Evolutionary conservation across 441 rosid genomes (phyloP), one percentile per base, ranked within the genome.

Genomic region (Gossypium schwendimanii): DNA sequence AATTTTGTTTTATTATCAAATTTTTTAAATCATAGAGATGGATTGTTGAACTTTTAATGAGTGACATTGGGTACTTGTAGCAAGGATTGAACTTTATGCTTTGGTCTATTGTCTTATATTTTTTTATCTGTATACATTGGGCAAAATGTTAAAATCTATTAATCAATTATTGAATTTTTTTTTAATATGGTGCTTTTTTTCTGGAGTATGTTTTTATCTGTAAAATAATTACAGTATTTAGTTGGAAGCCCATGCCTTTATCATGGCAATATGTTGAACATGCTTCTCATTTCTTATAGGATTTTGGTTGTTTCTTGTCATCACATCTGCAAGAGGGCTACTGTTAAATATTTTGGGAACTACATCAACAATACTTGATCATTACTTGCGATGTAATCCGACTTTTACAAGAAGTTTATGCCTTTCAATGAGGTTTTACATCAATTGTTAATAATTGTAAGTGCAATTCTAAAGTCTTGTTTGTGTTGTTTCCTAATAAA

Each of bases 341-440:
- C 75, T 94, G 75, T 75, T 92, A 82, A 89, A 94, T 80, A 75
- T 89, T 81, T 82, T 94, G 78, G 97, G 97, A 70, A 94, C 97
- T 63, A 74, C 93, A 63, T 92, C 98, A 63, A 71, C 85, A 79
- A 81, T 94, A 75, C 90, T 94, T 33, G 97, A 92, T 80, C 98
- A 86, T 74, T 84, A 89, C 82, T 77, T 94, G 78, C 91, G 93
- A 68, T 82, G 80, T 45, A 84, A 28, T 4, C 33, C 0, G 6
- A 28, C 1, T 28, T 28, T 28, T 28, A 4, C 33, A 28, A 28
- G 33, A 4, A 28, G 33, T 4, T 4, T 28, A 28, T 28, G 33
- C 33, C 33, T 3, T 28, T 90, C 75, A 94, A 94, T 66, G 86
- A 87, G 97, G 97, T 49, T 89, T 94, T 73, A 94, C 97, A 50